Conservation (phyloP, 1,284 basidiomycete genomes). For the Pyrrhoderma lamaoense region DNA sequence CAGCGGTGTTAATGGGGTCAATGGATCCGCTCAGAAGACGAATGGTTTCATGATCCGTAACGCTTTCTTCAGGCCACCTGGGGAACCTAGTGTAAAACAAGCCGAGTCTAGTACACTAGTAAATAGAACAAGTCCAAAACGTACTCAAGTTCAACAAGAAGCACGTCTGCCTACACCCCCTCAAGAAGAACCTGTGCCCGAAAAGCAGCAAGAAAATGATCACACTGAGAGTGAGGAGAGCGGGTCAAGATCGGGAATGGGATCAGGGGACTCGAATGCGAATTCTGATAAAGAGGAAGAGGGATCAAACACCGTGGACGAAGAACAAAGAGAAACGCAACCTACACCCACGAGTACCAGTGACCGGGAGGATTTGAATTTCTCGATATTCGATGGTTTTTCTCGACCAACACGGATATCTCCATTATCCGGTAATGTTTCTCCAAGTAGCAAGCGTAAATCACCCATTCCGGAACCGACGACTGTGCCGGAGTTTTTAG, state of each 20-base stretch:
- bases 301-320: neutral
- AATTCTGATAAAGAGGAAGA: neutral
- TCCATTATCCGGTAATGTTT: conserved; percentile 1
- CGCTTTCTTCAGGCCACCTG: conserved; percentile 15
- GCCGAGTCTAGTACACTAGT: neutral
- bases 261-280: neutral
- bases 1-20: conserved; percentile 8
- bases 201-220: neutral
- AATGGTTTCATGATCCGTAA: conserved; percentile 15
- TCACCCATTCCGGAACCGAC: neutral
- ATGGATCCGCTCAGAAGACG: neutral
- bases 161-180: conserved; percentile 15
- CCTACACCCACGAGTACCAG: neutral
- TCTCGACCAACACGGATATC: conserved; percentile 2
- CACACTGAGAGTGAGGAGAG: neutral
- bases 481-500: neutral
- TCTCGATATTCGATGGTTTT: conserved; percentile 8
- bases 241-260: neutral
- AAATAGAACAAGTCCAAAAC: neutral
- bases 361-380: conserved; percentile 11
- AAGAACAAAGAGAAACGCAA: neutral
- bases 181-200: conserved; percentile 6
- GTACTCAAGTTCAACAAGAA: neutral
- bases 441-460: conserved; percentile 7
- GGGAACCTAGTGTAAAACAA: conserved; percentile 1